Conservation (phyloP, 2,329 filamentous ascomycete species). For the Aureobasidium sp. region DNA sequence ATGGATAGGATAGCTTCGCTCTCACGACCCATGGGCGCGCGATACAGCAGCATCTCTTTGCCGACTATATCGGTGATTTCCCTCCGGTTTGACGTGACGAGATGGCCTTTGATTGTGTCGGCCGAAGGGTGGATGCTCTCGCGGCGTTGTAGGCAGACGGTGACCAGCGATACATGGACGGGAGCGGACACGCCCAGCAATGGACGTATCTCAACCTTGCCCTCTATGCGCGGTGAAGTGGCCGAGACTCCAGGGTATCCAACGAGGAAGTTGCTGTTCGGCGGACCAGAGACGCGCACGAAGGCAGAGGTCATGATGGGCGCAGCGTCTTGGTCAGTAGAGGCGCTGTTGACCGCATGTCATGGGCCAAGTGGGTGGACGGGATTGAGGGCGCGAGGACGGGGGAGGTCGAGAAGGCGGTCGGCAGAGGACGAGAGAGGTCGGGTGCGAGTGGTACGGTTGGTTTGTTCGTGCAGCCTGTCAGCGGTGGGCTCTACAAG, state of each 20-base stretch:
- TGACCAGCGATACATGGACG: slow-evolving; percentile 83
- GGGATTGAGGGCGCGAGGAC: background rate
- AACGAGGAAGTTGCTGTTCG: slow-evolving; percentile 93
- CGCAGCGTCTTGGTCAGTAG: slow-evolving; percentile 13
- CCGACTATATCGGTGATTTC: slow-evolving; percentile 89
- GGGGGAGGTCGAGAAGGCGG: background rate
- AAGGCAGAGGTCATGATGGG: slow-evolving; percentile 52
- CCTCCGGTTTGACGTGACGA: slow-evolving; percentile 73
- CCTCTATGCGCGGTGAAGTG: slow-evolving; percentile 94
- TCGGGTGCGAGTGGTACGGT: background rate
- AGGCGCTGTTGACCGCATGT: slow-evolving; percentile 12
- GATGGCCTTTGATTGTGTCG: slow-evolving; percentile 86
- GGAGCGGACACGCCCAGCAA: slow-evolving; percentile 77
- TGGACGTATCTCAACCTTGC: slow-evolving; percentile 92
- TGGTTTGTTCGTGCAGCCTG: background rate
- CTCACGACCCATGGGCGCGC: slow-evolving; percentile 75
- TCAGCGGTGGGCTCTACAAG: background rate
- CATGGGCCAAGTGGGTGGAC: background rate
- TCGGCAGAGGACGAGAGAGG: background rate
- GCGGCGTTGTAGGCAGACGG: slow-evolving; percentile 84
- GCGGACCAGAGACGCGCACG: slow-evolving; percentile 93
- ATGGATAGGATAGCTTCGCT: slow-evolving; percentile 85
- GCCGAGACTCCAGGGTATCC: slow-evolving; percentile 97
- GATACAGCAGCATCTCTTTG: slow-evolving; percentile 87
- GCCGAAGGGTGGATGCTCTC: slow-evolving; percentile 96